These are phyloP conservation scores for Eragrostis curvula DNA, from an alignment of 176 grass and related monocot species.

Conservation along the genomic window DNA sequence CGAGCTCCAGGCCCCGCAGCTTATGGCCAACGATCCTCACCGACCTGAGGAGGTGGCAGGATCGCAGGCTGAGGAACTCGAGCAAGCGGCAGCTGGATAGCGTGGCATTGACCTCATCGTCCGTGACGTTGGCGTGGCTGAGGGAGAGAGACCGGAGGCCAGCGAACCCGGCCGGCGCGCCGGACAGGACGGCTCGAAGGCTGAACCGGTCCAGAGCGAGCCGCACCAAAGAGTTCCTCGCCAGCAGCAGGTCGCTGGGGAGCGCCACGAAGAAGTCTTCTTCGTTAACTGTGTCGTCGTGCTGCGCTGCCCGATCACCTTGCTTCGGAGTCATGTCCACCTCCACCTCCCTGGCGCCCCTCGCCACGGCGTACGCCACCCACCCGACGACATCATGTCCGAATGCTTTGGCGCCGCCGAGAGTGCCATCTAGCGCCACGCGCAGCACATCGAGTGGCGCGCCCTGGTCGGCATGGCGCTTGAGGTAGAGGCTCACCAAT, in stretches of 20 bases:
- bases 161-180: background rate
- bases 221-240: constrained; percentile 35
- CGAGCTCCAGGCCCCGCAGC: constrained; percentile 46
- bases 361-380: constrained; percentile 41
- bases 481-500: constrained; percentile 38
- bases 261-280: constrained; percentile 5
- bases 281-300: background rate
- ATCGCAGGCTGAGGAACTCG: constrained; percentile 50
- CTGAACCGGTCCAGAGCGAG: constrained; percentile 46
- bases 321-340: constrained; percentile 33
- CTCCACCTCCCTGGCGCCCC: constrained; percentile 52
- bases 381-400: constrained; percentile 33
- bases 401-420: constrained; percentile 6
- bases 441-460: constrained; percentile 43
- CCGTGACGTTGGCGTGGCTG: constrained; percentile 40
- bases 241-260: constrained; percentile 22
- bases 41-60: constrained; percentile 8
- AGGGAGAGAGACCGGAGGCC: constrained; percentile 45
- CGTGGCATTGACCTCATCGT: constrained; percentile 22
- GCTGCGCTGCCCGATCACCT: background rate
- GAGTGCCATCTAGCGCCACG: constrained; percentile 10
- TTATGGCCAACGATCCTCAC: constrained; percentile 36
- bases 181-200: background rate
- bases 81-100: constrained; percentile 41
- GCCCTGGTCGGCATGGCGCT: constrained; percentile 33